These are phyloP conservation scores for Neophaeococcomyces mojaviensis DNA, from an alignment of 2,329 filamentous ascomycete genomes.

Conservation along the genomic window DNA sequence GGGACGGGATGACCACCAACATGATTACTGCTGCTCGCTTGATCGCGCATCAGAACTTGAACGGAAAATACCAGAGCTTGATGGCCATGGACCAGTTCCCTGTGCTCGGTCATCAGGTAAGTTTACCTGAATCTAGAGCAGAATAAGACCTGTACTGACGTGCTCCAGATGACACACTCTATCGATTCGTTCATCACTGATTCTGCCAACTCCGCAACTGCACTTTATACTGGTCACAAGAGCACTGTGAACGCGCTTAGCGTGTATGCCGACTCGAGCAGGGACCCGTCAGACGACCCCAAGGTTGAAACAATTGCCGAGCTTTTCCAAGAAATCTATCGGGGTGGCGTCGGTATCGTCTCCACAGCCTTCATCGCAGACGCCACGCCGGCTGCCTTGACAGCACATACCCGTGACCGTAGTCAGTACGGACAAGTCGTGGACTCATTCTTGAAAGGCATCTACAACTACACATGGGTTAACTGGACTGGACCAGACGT, in stretches of 20 bases:
- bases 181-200: slow-evolving; percentile 81
- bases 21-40: slow-evolving; percentile 57
- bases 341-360: slow-evolving; percentile 57
- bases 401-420: slow-evolving; percentile 64
- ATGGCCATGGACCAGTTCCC: slow-evolving; percentile 78
- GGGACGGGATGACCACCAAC: slow-evolving; percentile 53
- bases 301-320: slow-evolving; percentile 74
- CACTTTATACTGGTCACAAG: slow-evolving; percentile 78
- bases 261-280: slow-evolving; percentile 71
- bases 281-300: slow-evolving; percentile 68
- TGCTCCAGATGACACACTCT: slow-evolving; percentile 63
- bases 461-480: slow-evolving; percentile 76
- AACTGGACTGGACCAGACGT: slow-evolving; percentile 68
- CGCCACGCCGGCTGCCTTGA: slow-evolving; percentile 70
- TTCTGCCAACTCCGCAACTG: slow-evolving; percentile 75
- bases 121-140: background rate
- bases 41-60: slow-evolving; percentile 73
- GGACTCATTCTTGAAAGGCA: slow-evolving; percentile 66
- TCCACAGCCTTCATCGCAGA: slow-evolving; percentile 76
- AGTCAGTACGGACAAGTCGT: slow-evolving; percentile 63
- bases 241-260: slow-evolving; percentile 74
- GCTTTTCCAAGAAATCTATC: slow-evolving; percentile 40
- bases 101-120: slow-evolving; percentile 65
- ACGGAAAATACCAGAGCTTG: slow-evolving; percentile 70
- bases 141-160: too few species aligned